Percentiles rank a stretch among this genome's conserved stretches.
phyloP scores from a whole-genome alignment of 2,329 filamentous ascomycete genomes.

The Botrytis pseudocinerea region DNA sequence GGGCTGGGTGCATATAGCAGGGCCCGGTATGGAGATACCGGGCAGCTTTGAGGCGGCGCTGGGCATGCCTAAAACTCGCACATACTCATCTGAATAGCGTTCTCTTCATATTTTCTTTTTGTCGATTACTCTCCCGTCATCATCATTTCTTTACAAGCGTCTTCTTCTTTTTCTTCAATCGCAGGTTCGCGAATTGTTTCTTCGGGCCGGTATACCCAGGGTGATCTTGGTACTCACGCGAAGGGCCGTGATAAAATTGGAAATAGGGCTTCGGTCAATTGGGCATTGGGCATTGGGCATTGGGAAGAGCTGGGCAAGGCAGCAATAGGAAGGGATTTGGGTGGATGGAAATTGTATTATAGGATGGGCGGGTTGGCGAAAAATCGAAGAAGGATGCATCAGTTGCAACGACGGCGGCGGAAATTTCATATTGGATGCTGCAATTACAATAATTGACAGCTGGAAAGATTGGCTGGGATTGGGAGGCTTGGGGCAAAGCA shows the following conservation, averaged over 20 bases:
- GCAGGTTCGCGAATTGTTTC: slow-evolving; percentile 19
- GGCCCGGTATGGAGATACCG: not conserved
- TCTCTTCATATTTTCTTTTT: not conserved
- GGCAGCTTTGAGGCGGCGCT: slow-evolving; percentile 18
- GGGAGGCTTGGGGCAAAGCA: not conserved
- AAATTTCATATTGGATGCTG: not conserved
- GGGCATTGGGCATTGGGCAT: not conserved
- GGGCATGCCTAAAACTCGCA: slow-evolving; percentile 17
- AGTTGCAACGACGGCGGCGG: slow-evolving; percentile 1
- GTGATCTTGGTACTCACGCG: slow-evolving; percentile 14
- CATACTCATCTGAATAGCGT: slow-evolving; percentile 6
- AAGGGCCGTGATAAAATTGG: slow-evolving; percentile 9
- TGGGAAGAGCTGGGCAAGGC: not conserved
- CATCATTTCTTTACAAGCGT: not conserved
- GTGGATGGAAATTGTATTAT: slow-evolving; percentile 15
- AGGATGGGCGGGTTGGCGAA: slow-evolving; percentile 2
- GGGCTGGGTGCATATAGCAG: slow-evolving; percentile 19
- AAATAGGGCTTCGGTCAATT: not conserved
- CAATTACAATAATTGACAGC: not conserved
- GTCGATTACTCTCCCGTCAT: not conserved
- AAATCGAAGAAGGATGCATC: slow-evolving; percentile 10
- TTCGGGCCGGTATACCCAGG: slow-evolving; percentile 21
- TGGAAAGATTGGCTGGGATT: not conserved
- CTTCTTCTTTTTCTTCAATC: not conserved
- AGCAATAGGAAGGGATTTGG: not conserved